Percentiles rank a stretch among this genome's conserved stretches.
phyloP scores from a whole-genome alignment of 306 rosid species.

The Prunus armeniaca region DNA sequence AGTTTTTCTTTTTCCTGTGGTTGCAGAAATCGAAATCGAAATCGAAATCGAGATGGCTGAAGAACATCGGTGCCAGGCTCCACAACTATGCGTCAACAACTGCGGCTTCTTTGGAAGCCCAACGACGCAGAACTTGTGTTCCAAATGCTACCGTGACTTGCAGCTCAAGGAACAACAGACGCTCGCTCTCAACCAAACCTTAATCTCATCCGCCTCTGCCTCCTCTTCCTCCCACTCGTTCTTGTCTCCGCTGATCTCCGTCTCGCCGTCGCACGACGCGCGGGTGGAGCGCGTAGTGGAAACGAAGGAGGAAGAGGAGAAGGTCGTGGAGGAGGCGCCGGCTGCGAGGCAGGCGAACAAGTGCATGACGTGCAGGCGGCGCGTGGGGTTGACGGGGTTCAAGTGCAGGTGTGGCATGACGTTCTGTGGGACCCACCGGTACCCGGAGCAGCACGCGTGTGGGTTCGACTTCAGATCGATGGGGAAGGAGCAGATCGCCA shows the following conservation, averaged over 20 bases:
- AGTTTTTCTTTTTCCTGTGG: not conserved
- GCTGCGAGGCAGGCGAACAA: slow-evolving; percentile 33
- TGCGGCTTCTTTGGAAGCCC: slow-evolving; percentile 82
- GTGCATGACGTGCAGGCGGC: slow-evolving; percentile 63
- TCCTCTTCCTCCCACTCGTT: not conserved
- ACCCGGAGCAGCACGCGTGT: slow-evolving; percentile 76
- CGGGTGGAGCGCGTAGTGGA: not conserved
- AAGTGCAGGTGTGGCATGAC: slow-evolving; percentile 72
- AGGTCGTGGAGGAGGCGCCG: not conserved
- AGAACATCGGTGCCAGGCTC: slow-evolving; percentile 82
- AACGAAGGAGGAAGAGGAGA: not conserved
- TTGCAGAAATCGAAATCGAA: not conserved
- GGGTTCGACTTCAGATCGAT: slow-evolving; percentile 67
- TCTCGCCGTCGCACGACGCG: not conserved
- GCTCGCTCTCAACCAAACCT: slow-evolving; percentile 57
- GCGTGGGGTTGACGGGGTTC: slow-evolving; percentile 87
- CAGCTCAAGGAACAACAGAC: slow-evolving; percentile 60
- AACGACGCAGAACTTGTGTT: slow-evolving; percentile 62
- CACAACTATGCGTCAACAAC: slow-evolving; percentile 65
- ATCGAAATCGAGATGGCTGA: slow-evolving; percentile 54
- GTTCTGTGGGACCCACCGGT: slow-evolving; percentile 72
- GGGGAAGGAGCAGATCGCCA: slow-evolving; percentile 78
- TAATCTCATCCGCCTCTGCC: slow-evolving; percentile 22
- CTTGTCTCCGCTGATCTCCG: not conserved
- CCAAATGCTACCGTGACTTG: slow-evolving; percentile 72